Base-by-base conservation (phyloP, 352 stramenopile genomes). In the Pythium rishiriense region DNA sequence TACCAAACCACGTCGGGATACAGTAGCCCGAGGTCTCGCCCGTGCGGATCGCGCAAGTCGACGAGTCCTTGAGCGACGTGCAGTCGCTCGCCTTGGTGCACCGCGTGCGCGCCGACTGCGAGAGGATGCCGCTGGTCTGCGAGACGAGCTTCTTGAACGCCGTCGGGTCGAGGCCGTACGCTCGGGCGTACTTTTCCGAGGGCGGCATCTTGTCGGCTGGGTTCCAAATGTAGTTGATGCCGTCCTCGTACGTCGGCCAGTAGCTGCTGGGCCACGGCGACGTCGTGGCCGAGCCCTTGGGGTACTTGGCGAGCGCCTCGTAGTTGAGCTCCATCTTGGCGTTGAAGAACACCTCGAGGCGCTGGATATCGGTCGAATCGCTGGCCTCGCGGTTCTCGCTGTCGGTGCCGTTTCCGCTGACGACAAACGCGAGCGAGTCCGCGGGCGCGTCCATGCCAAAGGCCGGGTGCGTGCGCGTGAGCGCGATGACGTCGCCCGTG, bases 1-100 rank as follows among this genome's bases (percentile, higher is more conserved):
- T 37, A 0, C 66, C 66, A 19, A 59, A 68, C 66, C 66, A 73
- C 37, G 35, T 61, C 8, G 61, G 52, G n/a, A 73, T 69, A 39
- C 66, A 73, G 15, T 43, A 62, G 4, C 62, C 62, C 37, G 37
- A 43, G 37, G 37, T 43, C 37, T 43, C 37, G 37, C 37, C 37
- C 11, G 37, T n/a, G 37, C 37, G 37, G 37, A 43, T 43, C 37
- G 37, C 37, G 37, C 37, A 43, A 1, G 37, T 43, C 37, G 37
- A 43, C 37, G 37, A 12, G 37, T 43, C 37, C 11, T 43, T 43
- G 11, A 43, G 37, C 11, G 11, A 17, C 37, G 37, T 17, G 37
- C 37, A 43, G 2, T 43, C 9, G 37, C 37, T 43, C 11, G 37
- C 37, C 37, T 43, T 12, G 2, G 37, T 43, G 37, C 37, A 43